These are phyloP conservation scores for Oryza meridionalis DNA, from an alignment of 176 grass and related monocot genomes.

Conservation along the genomic window DNA sequence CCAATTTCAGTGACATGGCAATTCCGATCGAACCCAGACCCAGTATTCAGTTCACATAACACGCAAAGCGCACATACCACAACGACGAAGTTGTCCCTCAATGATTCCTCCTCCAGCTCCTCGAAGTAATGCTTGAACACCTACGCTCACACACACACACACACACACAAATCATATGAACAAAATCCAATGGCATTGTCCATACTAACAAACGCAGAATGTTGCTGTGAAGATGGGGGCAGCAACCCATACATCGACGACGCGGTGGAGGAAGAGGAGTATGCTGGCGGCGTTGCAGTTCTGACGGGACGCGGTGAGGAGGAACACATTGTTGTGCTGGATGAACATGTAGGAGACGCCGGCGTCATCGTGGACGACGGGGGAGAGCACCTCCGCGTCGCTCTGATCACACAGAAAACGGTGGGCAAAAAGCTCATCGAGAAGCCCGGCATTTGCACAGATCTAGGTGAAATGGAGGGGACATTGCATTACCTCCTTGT, in stretches of 20 bases:
- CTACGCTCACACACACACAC: constrained; percentile 23
- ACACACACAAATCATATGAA: neutral
- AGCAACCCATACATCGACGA: constrained; percentile 47
- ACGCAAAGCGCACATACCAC: constrained; percentile 52
- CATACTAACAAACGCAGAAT: neutral
- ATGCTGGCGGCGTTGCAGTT: constrained; percentile 79
- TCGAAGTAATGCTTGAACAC: constrained; percentile 88
- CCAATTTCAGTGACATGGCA: neutral
- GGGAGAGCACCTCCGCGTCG: constrained; percentile 68
- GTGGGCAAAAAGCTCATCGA: neutral
- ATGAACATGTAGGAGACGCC: constrained; percentile 83
- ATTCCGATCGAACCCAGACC: neutral
- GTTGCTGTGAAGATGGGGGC: neutral
- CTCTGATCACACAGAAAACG: constrained; percentile 24
- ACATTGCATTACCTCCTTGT: constrained; percentile 69
- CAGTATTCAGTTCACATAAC: neutral
- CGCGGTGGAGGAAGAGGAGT: constrained; percentile 72
- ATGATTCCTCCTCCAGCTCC: constrained; percentile 74
- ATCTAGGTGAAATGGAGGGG: neutral
- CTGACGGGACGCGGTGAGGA: constrained; percentile 62
- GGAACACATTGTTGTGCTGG: constrained; percentile 81
- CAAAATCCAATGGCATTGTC: neutral
- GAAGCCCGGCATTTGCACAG: neutral
- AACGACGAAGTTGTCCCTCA: constrained; percentile 88
- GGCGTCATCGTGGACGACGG: constrained; percentile 61